Evolutionary conservation across 179 eudicot species (phyloP), one percentile per base, ranked within the genome.

Genomic region (Gypsophila paniculata): DNA sequence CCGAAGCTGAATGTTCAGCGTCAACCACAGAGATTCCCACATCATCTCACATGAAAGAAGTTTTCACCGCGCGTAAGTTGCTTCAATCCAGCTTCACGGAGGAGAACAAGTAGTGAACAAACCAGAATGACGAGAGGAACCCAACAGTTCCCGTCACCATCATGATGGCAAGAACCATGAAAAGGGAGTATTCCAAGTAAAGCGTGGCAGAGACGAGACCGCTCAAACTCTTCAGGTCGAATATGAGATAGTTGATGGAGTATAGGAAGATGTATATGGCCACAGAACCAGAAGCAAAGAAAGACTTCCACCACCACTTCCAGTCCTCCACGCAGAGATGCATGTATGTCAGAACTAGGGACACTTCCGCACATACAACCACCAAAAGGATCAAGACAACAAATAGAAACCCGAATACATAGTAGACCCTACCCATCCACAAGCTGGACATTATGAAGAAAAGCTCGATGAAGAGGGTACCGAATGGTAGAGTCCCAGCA

Each of bases 231-330:
- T 74, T 80, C 2, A 80, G 81, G 68, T 80, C 83, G 52, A 80
- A 80, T 19, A 80, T 61, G 46, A 80, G 78, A 68, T 80, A 80
- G 83, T 80, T 80, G 77, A 80, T 53, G 19, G 83, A 80, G 51
- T 80, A 80, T 19, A 80, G 72, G 78, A 80, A 80, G n/a, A 80
- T 76, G 75, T 80, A 80, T 36, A 80, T 74, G 42, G 83, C 80
- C 34, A 80, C 83, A 0, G 83, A 80, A 59, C 83, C 81, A 4
- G 83, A 80, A 18, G 83, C 83, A 70, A 80, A 80, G 81, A 77
- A 80, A 13, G 81, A 80, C 62, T 80, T 80, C 83, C 83, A 80
- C 83, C 83, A 80, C 83, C 83, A 80, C 19, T 76, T 80, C 83
- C 83, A 80, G 65, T 79, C 82, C 64, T 79, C 82, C 23, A 79